A percentile compares a stretch with the other conserved stretches of the same genome.
phyloP scores from a whole-genome alignment of 177 flowering plant genomes.

The Vitis hybrid region DNA sequence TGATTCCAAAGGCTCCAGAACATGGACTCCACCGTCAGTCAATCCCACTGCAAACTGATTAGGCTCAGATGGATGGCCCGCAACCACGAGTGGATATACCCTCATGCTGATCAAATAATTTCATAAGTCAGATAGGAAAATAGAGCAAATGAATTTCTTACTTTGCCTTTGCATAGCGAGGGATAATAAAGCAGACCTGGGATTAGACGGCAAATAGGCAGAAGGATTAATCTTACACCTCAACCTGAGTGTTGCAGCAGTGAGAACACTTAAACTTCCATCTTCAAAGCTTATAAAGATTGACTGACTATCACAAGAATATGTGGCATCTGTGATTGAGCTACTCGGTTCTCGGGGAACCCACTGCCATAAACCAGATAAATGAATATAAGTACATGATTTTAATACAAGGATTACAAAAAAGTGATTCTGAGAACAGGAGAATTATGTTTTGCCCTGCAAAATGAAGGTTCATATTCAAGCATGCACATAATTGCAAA shows the following conservation, averaged over 20 bases:
- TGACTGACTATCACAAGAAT: constrained; percentile 76
- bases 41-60: constrained; percentile 38
- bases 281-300: constrained; percentile 67
- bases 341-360: constrained; percentile 65
- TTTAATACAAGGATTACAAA: not conserved
- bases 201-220: constrained; percentile 59
- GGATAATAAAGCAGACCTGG: constrained; percentile 37
- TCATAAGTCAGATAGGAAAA: not conserved
- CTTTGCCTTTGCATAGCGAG: not conserved
- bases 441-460: too few species aligned
- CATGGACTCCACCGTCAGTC: constrained; percentile 32
- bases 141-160: not conserved
- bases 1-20: constrained; percentile 33
- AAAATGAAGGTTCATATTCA: too few species aligned
- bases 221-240: constrained; percentile 60
- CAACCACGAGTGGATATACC: constrained; percentile 30
- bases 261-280: constrained; percentile 60
- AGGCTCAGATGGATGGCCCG: constrained; percentile 35
- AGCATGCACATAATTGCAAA: too few species aligned
- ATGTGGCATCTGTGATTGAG: constrained; percentile 75
- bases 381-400: constrained; percentile 30
- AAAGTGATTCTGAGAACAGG: too few species aligned
- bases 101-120: constrained; percentile 12
- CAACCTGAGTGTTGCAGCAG: constrained; percentile 46
- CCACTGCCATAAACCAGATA: constrained; percentile 54